These are phyloP conservation scores for Alternaria gaisen DNA, from an alignment of 2,329 filamentous ascomycete genomes.

Conservation along the genomic window DNA sequence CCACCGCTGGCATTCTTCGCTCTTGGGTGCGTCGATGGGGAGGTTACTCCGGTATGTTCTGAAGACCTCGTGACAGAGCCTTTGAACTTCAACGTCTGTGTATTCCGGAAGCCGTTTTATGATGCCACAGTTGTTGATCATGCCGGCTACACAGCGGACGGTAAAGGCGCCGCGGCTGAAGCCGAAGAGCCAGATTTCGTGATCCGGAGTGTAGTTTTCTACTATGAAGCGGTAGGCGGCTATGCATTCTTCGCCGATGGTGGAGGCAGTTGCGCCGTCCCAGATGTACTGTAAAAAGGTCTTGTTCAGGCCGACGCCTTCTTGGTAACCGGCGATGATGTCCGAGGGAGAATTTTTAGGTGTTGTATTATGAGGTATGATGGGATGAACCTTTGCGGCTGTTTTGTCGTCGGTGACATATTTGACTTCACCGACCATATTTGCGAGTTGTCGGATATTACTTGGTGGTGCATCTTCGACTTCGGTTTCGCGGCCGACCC, in stretches of 20 bases:
- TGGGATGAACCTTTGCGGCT: slow-evolving; percentile 35
- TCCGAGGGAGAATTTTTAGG: slow-evolving; percentile 2
- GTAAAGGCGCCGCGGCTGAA: slow-evolving; percentile 59
- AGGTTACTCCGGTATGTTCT: slow-evolving; percentile 44
- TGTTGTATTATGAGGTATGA: slow-evolving; percentile 18
- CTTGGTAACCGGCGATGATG: slow-evolving; percentile 49
- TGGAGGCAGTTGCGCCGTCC: slow-evolving; percentile 48
- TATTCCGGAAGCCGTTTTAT: slow-evolving; percentile 28
- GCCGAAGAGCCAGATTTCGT: slow-evolving; percentile 57
- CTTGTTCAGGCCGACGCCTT: slow-evolving; percentile 47
- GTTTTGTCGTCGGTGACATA: slow-evolving; percentile 18
- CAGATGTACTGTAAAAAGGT: slow-evolving; percentile 50
- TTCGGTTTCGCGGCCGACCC: slow-evolving; percentile 47
- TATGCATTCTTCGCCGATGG: slow-evolving; percentile 48
- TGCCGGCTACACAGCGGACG: slow-evolving; percentile 54
- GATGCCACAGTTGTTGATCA: slow-evolving; percentile 56
- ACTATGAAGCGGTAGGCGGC: slow-evolving; percentile 49
- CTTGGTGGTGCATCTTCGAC: slow-evolving; percentile 38
- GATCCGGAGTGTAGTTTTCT: slow-evolving; percentile 42
- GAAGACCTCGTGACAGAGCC: slow-evolving; percentile 45
- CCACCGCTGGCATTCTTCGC: slow-evolving; percentile 29
- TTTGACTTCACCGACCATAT: slow-evolving; percentile 41
- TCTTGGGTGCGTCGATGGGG: slow-evolving; percentile 39
- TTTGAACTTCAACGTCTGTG: slow-evolving; percentile 26
- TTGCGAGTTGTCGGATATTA: slow-evolving; percentile 46